Percentiles rank a stretch among this genome's conserved stretches.
Evolutionary conservation across 495 filamentous ascomycete genomes (phyloP).

Genomic region (Podospora anserina): DNA sequence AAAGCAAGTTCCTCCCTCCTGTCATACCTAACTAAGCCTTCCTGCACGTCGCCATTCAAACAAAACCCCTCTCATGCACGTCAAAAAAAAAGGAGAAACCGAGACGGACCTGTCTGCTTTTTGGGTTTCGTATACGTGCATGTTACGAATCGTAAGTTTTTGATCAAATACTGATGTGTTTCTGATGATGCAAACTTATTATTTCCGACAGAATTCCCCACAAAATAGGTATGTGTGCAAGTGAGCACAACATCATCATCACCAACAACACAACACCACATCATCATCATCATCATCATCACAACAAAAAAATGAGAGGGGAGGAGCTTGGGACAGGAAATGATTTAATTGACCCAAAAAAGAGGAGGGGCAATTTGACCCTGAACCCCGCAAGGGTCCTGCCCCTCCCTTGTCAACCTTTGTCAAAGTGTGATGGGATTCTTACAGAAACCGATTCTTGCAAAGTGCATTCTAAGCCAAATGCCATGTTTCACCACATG

Average conservation of each 20-base stretch:
- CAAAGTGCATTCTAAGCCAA: conserved; percentile 17
- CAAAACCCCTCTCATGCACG: neutral
- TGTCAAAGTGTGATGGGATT: conserved; percentile 23
- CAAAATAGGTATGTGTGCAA: neutral
- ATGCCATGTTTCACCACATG: conserved; percentile 29
- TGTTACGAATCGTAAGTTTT: too few relatives aligned
- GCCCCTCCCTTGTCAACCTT: neutral
- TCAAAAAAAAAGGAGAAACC: neutral
- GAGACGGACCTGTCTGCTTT: too few relatives aligned
- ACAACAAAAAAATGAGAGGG: neutral
- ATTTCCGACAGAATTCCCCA: neutral
- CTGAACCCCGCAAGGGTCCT: neutral
- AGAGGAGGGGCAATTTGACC: neutral
- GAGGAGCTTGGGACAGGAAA: neutral
- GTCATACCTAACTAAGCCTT: neutral
- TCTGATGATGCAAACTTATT: too few relatives aligned
- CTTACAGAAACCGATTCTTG: conserved; percentile 1
- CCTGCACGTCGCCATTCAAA: neutral
- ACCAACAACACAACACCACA: neutral
- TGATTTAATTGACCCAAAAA: neutral
- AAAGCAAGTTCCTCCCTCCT: neutral
- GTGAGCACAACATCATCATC: neutral
- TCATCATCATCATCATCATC: neutral
- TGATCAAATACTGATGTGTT: too few relatives aligned
- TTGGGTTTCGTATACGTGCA: too few relatives aligned